A percentile compares a stretch with the other conserved stretches of the same genome.
Evolutionary conservation across 2,329 filamentous ascomycete genomes (phyloP).

Genomic region (Biscogniauxia mediterranea): DNA sequence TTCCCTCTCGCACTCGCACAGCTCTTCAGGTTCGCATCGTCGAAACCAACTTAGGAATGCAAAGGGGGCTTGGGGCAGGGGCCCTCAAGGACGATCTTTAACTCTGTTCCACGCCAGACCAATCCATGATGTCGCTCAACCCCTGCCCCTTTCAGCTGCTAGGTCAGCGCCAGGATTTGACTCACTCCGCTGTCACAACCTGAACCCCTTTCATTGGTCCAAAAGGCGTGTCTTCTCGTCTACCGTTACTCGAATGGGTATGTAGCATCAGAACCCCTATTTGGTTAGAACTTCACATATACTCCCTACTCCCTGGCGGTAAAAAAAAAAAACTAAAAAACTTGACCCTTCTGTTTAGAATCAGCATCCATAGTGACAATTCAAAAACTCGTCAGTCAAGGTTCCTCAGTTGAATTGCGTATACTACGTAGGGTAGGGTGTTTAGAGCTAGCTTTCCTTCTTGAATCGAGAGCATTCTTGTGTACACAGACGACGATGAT

Average conservation of each 20-base stretch:
- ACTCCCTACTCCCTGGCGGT: background rate
- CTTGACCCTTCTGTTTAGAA: background rate
- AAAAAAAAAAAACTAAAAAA: background rate
- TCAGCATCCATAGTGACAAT: background rate
- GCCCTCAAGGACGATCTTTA: background rate
- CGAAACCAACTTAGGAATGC: background rate
- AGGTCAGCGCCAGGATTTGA: background rate
- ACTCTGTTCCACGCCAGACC: background rate
- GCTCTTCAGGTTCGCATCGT: background rate
- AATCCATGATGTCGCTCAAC: background rate
- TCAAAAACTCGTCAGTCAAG: too few relatives aligned
- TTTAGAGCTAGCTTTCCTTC: too few relatives aligned
- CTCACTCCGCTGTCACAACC: background rate
- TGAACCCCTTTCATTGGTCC: background rate
- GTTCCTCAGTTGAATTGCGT: too few relatives aligned
- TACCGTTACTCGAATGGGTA: too few relatives aligned
- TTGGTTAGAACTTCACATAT: background rate
- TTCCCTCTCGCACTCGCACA: background rate
- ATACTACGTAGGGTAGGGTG: too few relatives aligned
- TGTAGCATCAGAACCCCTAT: background rate
- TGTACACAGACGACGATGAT: too few relatives aligned
- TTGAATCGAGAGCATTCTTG: too few relatives aligned
- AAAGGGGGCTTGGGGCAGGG: too few relatives aligned
- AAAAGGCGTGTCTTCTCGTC: background rate
- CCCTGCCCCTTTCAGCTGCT: background rate